Evolutionary conservation across 306 rosid genomes (phyloP).

Genomic region (Acmispon strigosus): DNA sequence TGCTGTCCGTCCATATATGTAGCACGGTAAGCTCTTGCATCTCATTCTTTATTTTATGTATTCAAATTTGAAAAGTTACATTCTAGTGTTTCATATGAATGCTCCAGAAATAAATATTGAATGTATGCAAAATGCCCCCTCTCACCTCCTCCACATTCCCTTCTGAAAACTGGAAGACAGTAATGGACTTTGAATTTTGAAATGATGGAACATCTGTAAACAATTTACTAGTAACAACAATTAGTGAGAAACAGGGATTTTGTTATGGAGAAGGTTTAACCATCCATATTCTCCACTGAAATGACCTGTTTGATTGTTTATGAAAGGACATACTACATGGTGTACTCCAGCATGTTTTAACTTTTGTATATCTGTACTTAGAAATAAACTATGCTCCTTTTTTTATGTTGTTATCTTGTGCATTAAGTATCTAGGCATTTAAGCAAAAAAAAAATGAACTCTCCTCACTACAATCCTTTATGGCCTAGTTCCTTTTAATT

Average conservation of each 20-base stretch:
- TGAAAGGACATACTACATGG: no score
- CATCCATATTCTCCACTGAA: not conserved
- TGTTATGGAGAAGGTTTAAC: not conserved
- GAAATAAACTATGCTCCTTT: no score
- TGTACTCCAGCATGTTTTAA: not conserved
- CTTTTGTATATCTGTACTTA: not conserved
- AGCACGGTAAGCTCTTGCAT: slow-evolving; percentile 69
- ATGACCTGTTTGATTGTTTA: not conserved
- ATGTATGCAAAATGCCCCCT: not conserved
- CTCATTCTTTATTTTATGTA: not conserved
- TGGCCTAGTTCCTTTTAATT: no score
- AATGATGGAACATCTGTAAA: not conserved
- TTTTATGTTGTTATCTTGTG: no score
- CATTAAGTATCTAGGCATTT: no score
- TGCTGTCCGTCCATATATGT: slow-evolving; percentile 77
- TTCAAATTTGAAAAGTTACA: slow-evolving; percentile 2
- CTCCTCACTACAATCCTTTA: no score
- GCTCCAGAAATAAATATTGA: not conserved
- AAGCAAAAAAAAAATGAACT: no score
- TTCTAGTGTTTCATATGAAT: not conserved
- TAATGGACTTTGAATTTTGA: not conserved
- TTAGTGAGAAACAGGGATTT: not conserved
- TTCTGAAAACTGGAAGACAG: not conserved
- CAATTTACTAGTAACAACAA: not conserved
- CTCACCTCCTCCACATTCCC: not conserved